Evolutionary conservation across 1,284 basidiomycete species (phyloP).

Genomic region (Microbotryum saponariae): DNA sequence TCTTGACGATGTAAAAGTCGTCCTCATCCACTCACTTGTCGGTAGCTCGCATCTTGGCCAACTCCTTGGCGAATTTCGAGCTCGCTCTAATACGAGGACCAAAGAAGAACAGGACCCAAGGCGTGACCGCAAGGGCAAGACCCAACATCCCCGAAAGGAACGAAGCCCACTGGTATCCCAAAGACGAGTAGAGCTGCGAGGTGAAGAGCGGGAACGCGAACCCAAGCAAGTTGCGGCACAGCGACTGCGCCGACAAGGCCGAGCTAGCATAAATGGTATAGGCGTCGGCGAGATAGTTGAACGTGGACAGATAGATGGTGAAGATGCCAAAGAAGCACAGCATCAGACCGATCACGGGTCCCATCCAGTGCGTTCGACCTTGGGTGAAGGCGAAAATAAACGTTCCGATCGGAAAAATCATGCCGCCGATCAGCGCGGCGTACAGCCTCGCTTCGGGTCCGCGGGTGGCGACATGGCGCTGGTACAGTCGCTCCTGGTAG

Average conservation of each 20-base stretch:
- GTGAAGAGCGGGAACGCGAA: constrained; percentile 28
- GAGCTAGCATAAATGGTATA: constrained; percentile 40
- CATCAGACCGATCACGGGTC: constrained; percentile 36
- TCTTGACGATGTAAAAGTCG: too few relatives aligned
- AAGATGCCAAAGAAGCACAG: constrained; percentile 31
- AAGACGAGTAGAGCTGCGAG: background rate
- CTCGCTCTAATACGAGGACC: constrained; percentile 21
- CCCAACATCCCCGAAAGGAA: constrained; percentile 24
- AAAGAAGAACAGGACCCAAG: constrained; percentile 14
- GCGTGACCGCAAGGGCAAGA: constrained; percentile 9
- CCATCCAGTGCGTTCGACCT: constrained; percentile 17
- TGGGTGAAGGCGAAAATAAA: constrained; percentile 30
- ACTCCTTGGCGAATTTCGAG: constrained; percentile 26
- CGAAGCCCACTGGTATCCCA: constrained; percentile 12
- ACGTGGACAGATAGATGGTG: constrained; percentile 37
- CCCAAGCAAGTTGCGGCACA: constrained; percentile 25
- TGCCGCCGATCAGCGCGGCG: constrained; percentile 55
- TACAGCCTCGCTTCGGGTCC: constrained; percentile 71
- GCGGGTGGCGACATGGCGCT: constrained; percentile 45
- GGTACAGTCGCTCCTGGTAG: constrained; percentile 44
- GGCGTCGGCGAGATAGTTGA: constrained; percentile 30
- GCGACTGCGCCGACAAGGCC: constrained; percentile 31
- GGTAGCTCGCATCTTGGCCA: constrained; percentile 4
- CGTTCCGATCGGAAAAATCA: constrained; percentile 42
- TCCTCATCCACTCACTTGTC: too few relatives aligned